Evolutionary conservation across 2,329 filamentous ascomycete species (phyloP).

Genomic region (Talaromyces sp.): DNA sequence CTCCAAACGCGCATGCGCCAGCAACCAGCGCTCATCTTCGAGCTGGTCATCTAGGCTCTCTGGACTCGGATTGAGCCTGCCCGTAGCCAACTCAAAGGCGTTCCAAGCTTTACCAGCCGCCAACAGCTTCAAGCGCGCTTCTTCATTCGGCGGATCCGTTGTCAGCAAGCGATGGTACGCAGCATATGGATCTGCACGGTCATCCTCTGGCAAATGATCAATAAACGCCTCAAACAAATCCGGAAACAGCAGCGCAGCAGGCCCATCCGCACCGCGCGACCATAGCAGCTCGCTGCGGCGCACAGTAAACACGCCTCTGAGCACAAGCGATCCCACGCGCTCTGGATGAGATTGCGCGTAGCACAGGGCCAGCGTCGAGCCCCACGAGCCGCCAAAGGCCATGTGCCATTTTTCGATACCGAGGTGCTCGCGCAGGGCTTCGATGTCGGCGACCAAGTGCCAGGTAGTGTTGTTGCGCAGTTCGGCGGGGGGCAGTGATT

Average conservation of each 20-base stretch:
- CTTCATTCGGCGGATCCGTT: neutral
- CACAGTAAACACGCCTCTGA: slow-evolving; percentile 38
- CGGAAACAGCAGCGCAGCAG: neutral
- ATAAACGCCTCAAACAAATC: neutral
- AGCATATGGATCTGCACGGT: neutral
- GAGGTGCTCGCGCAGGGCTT: slow-evolving; percentile 39
- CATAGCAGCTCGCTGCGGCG: neutral
- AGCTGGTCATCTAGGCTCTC: slow-evolving; percentile 16
- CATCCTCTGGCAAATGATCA: neutral
- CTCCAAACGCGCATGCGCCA: slow-evolving; percentile 38
- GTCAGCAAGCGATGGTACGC: slow-evolving; percentile 15
- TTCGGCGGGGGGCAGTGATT: slow-evolving; percentile 37
- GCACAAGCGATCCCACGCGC: slow-evolving; percentile 32
- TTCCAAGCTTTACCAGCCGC: slow-evolving; percentile 32
- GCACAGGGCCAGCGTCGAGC: slow-evolving; percentile 38
- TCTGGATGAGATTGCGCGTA: slow-evolving; percentile 41
- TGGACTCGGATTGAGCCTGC: slow-evolving; percentile 19
- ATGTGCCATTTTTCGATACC: slow-evolving; percentile 38
- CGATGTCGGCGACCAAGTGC: slow-evolving; percentile 41
- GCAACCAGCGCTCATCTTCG: slow-evolving; percentile 24
- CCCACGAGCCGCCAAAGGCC: slow-evolving; percentile 46
- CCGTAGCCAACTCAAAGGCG: slow-evolving; percentile 28
- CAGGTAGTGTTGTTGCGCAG: slow-evolving; percentile 42
- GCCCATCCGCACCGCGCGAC: neutral
- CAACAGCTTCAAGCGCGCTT: slow-evolving; percentile 16